Evolutionary conservation across 169 alveolate species (phyloP).

Genomic region (Eimeria falciformis): DNA sequence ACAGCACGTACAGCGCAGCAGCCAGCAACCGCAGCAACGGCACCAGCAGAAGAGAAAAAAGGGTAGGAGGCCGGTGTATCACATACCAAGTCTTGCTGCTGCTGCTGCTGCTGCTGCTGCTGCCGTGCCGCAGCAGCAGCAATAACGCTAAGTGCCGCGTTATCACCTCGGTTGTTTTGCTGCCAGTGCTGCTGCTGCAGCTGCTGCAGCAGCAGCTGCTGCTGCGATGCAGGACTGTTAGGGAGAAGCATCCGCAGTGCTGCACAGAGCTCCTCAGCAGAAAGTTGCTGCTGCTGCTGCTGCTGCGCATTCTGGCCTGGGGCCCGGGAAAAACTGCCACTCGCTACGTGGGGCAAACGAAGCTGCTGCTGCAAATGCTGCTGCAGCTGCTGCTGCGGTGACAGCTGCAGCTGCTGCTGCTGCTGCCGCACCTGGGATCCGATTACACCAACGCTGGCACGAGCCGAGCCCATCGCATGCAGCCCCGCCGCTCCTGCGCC

Average conservation of each 20-base stretch:
- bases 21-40: conserved; percentile 19
- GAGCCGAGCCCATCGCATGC: conserved; percentile 50
- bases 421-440: conserved; percentile 72
- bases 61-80: neutral
- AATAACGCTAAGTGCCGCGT: neutral
- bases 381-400: conserved; percentile 60
- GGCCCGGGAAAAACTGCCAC: conserved; percentile 14
- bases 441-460: conserved; percentile 3
- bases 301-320: conserved; percentile 52
- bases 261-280: conserved; percentile 65
- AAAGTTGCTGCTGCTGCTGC: conserved; percentile 24
- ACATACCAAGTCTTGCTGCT: conserved; percentile 37
- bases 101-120: conserved; percentile 53
- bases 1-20: neutral
- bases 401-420: conserved; percentile 58
- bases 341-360: conserved; percentile 29
- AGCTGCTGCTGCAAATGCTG: conserved; percentile 68
- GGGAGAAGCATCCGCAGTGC: conserved; percentile 66
- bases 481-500: conserved; percentile 38
- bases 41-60: neutral
- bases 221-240: neutral
- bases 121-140: conserved; percentile 58
- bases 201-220: conserved; percentile 38
- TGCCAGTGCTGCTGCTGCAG: conserved; percentile 58
- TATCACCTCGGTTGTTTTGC: conserved; percentile 10